A percentile compares a stretch with the other conserved stretches of the same genome.
These are phyloP conservation scores for Conringia planisiliqua DNA, from an alignment of 345 rosid species.

Conservation along the genomic window DNA sequence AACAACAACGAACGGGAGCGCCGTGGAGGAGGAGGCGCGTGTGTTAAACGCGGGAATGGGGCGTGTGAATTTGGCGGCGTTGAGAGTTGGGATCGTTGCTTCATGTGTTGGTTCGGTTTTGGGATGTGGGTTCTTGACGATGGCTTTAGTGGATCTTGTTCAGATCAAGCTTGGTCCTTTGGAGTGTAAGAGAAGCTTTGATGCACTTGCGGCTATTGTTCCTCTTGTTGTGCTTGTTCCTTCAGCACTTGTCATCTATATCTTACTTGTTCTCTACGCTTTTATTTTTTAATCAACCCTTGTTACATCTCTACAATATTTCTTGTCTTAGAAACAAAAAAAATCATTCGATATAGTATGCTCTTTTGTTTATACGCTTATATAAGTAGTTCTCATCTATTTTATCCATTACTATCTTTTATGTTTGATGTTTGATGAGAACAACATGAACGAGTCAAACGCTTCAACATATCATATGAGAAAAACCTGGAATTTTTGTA, in stretches of 20 bases:
- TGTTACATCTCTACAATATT: no score
- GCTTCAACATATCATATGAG: no score
- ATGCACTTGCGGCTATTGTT: constrained; percentile 55
- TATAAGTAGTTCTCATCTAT: no score
- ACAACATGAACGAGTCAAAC: no score
- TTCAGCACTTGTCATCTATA: constrained; percentile 50
- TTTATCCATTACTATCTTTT: no score
- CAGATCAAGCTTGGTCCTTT: constrained; percentile 76
- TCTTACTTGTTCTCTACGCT: constrained; percentile 57
- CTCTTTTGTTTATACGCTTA: no score
- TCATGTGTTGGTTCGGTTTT: constrained; percentile 65
- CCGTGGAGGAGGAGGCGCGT: not conserved
- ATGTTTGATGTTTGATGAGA: no score
- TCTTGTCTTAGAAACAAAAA: not conserved
- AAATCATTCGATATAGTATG: no score
- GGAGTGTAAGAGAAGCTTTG: constrained; percentile 48
- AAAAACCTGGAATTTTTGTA: no score
- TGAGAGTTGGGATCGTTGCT: constrained; percentile 53
- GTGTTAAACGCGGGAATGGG: constrained; percentile 29
- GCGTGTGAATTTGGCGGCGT: constrained; percentile 45
- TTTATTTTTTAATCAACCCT: constrained; percentile 38
- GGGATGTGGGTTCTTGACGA: constrained; percentile 74
- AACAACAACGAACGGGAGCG: constrained; percentile 6
- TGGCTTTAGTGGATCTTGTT: constrained; percentile 71
- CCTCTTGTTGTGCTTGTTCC: constrained; percentile 77